Base-by-base conservation (phyloP, 306 rosid species). In the Aeschynomene evenia region DNA sequence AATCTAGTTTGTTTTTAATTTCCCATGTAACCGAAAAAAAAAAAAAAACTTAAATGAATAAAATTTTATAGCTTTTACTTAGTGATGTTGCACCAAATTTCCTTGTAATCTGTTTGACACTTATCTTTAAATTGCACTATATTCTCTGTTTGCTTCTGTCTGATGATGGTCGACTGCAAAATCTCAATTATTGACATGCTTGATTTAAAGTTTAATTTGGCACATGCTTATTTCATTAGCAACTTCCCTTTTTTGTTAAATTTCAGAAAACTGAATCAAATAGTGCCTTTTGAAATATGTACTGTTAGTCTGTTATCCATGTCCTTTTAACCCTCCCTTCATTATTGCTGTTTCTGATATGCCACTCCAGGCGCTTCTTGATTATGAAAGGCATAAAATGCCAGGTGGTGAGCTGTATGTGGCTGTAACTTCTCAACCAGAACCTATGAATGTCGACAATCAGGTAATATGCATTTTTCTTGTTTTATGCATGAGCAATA, bases 361-460 rank as follows among this genome's bases (percentile, higher is more conserved):
- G 16, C 68, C 68, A 52, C 75, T 77, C 68, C 85, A 95, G 99
- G 97, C 97, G 12, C 97, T 95, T 61, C 96, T 95, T 79, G 97
- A 91, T 84, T 95, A 91, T 68, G 99, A 91, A 85, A 91, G 92
- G 79, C 88, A 95, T 82, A 87, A 85, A 69, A 79, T 82, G 66
- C 73, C 65, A 53, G 96, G 97, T 50, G 91, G 86, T 34, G 92
- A 89, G 73, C 88, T 89, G 79, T 79, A 48, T 76, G 86, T 84
- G 20, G 92, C 97, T 40, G 68, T 91, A 76, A 79, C 87, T 78
- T 76, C 96, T 63, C 87, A 66, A 15, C 74, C 97, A 31, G 95
- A 91, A 84, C 89, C 95, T 46, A 67, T 77, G 57, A 94, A 56
- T 73, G 53, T 81, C 55, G 95, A 95, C 81, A 86, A 85, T 77